Evolutionary conservation across 148 eudicot species (phyloP).

Genomic region (Polygonum maritimum): DNA sequence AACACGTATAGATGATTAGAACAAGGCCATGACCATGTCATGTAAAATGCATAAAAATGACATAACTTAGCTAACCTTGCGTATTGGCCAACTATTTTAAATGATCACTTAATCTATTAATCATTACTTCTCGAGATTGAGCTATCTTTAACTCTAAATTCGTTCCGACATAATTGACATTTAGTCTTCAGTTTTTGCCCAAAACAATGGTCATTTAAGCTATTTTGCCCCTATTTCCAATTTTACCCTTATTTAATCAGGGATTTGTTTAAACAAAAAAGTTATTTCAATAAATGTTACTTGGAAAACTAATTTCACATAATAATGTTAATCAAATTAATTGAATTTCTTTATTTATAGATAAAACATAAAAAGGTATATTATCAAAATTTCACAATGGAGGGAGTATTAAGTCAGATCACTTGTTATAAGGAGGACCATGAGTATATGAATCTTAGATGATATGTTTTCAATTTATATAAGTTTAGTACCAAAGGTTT

Average conservation of each 20-base stretch:
- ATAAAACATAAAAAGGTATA: no score
- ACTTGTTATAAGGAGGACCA: background rate
- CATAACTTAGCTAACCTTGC: background rate
- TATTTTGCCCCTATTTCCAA: no score
- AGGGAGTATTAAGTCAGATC: background rate
- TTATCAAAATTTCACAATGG: no score
- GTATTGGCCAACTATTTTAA: background rate
- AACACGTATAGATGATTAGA: conserved; percentile 14
- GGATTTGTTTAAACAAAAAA: no score
- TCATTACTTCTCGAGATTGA: background rate
- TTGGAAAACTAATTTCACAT: no score
- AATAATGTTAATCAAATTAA: no score
- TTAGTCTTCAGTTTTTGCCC: no score
- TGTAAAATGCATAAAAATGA: background rate
- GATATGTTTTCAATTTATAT: background rate
- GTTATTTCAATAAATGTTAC: no score
- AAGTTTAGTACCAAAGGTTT: background rate
- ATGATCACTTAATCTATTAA: background rate
- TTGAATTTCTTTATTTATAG: no score
- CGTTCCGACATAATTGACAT: no score
- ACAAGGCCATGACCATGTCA: background rate
- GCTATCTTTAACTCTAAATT: background rate
- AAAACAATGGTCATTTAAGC: no score
- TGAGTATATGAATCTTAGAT: background rate
- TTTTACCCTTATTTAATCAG: no score